These are phyloP conservation scores for Leishmania amazonensis DNA, from an alignment of 208 protist genomes.

Conservation along the genomic window DNA sequence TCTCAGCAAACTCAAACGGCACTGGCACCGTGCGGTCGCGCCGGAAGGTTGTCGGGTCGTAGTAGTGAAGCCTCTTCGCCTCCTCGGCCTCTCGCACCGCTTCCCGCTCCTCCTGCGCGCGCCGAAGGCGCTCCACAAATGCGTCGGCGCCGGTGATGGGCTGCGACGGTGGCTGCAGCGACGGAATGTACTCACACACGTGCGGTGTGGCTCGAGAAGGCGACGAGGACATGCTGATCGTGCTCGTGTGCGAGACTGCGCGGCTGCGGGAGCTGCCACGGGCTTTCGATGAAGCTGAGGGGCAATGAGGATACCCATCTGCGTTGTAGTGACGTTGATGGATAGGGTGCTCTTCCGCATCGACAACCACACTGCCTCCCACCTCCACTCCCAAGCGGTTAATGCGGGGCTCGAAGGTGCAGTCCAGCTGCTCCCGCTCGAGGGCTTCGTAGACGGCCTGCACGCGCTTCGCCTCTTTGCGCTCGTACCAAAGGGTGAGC, in stretches of 20 bases:
- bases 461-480: constrained; percentile 57
- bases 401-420: constrained; percentile 52
- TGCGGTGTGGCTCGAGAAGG: neutral
- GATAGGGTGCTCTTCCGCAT: neutral
- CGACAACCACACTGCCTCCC: constrained; percentile 1
- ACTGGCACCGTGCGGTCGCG: constrained; percentile 39
- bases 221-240: constrained; percentile 4
- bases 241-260: neutral
- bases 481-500: constrained; percentile 61
- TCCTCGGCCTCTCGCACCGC: constrained; percentile 33
- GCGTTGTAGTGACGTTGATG: neutral
- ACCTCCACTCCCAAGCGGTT: constrained; percentile 17
- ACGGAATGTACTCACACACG: constrained; percentile 13
- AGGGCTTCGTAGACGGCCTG: constrained; percentile 66
- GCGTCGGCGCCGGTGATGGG: constrained; percentile 38
- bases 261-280: neutral
- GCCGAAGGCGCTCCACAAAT: constrained; percentile 51
- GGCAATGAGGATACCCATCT: neutral
- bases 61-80: constrained; percentile 37
- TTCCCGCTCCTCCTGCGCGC: constrained; percentile 37
- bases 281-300: neutral
- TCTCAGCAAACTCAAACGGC: constrained; percentile 43
- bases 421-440: constrained; percentile 48
- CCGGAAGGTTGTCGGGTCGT: constrained; percentile 39
- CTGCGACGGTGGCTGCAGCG: constrained; percentile 21